These are phyloP conservation scores for Calocera viscosa DNA, from an alignment of 768 basidiomycete genomes.

Conservation along the genomic window DNA sequence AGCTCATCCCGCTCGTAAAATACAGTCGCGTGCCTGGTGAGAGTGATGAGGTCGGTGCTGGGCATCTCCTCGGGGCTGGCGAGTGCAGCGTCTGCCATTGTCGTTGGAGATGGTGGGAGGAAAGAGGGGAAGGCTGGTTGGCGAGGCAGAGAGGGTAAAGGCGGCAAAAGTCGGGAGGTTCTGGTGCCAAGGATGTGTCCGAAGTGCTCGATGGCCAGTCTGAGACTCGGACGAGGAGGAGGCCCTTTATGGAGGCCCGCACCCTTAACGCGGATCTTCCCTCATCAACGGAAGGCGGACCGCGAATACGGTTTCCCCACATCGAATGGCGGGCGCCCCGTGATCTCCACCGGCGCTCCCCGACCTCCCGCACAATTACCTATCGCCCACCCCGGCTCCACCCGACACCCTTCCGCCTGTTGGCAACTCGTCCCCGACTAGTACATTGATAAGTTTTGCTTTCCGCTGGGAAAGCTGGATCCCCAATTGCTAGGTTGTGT, in stretches of 20 bases:
- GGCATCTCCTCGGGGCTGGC: slow-evolving; percentile 49
- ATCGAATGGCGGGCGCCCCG: too few species aligned
- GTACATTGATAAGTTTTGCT: too few species aligned
- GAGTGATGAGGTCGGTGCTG: slow-evolving; percentile 78
- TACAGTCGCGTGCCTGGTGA: slow-evolving; percentile 55
- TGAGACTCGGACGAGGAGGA: too few species aligned
- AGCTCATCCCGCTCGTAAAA: neutral
- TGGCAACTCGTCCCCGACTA: too few species aligned
- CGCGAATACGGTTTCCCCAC: neutral
- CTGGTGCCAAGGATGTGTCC: too few species aligned
- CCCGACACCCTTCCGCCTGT: too few species aligned
- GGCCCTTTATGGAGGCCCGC: neutral
- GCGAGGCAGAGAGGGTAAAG: neutral
- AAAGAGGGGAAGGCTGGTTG: neutral
- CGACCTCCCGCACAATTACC: too few species aligned
- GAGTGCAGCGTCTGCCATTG: neutral
- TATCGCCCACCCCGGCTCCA: too few species aligned
- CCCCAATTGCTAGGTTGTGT: too few species aligned
- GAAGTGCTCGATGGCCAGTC: too few species aligned
- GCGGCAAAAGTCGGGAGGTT: neutral
- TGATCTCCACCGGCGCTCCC: too few species aligned
- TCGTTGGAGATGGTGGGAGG: neutral
- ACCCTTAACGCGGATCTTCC: neutral
- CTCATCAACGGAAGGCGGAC: neutral
- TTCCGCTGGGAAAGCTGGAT: too few species aligned